Percentiles rank a stretch among this genome's conserved stretches.
phyloP scores from a whole-genome alignment of 768 basidiomycete species.

The Termitomyces sp. region DNA sequence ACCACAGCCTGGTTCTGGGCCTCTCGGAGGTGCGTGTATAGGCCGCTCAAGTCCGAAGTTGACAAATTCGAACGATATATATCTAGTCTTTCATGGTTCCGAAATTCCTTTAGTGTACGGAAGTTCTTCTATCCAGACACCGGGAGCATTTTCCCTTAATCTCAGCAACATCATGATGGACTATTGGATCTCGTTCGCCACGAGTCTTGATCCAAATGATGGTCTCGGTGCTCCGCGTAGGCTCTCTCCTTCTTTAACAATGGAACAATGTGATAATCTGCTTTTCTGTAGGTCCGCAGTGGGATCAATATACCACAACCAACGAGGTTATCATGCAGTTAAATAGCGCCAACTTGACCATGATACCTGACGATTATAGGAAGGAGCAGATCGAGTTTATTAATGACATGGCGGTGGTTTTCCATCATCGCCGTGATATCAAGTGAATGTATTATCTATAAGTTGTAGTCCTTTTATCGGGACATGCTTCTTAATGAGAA shows the following conservation, averaged over 20 bases:
- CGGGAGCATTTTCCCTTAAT: slow-evolving; percentile 11
- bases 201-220: slow-evolving; percentile 37
- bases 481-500: background rate
- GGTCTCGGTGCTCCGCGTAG: slow-evolving; percentile 28
- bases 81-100: slow-evolving; percentile 22
- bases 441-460: background rate
- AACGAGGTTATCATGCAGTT: slow-evolving; percentile 18
- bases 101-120: slow-evolving; percentile 28
- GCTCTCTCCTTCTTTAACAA: background rate
- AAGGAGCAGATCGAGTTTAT: slow-evolving; percentile 21
- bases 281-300: slow-evolving; percentile 18
- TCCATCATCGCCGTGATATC: slow-evolving; percentile 18
- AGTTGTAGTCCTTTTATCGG: no score
- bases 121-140: background rate
- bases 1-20: slow-evolving; percentile 14
- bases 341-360: slow-evolving; percentile 19
- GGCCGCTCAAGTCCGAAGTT: background rate
- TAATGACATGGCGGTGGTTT: slow-evolving; percentile 16
- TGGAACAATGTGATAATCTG: background rate
- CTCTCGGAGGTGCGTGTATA: slow-evolving; percentile 3
- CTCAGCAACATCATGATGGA: slow-evolving; percentile 36
- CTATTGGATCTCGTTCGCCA: slow-evolving; percentile 44
- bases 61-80: slow-evolving; percentile 11
- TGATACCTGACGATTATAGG: slow-evolving; percentile 23
- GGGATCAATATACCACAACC: slow-evolving; percentile 16